Percentiles rank a stretch among this genome's conserved stretches.
Evolutionary conservation across 1,139 yeast species (phyloP).

Genomic region (Taiozyma sp.): DNA sequence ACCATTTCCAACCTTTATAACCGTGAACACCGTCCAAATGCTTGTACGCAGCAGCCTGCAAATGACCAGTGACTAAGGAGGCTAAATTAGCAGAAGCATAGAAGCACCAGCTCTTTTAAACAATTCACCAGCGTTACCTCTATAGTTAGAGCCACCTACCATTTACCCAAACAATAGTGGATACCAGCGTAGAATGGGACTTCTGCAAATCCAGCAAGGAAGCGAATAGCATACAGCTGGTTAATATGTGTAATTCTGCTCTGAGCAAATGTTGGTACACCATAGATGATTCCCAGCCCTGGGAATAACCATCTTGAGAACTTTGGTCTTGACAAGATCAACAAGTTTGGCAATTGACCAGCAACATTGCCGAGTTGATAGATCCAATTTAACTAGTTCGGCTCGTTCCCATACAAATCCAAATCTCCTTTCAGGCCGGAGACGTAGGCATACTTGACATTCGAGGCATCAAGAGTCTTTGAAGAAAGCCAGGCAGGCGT

Average conservation of each 20-base stretch:
- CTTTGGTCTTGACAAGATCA: slow-evolving; percentile 12
- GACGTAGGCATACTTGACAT: slow-evolving; percentile 31
- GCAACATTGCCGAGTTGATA: slow-evolving; percentile 25
- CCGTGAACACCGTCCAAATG: slow-evolving; percentile 49
- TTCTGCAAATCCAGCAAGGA: slow-evolving; percentile 29
- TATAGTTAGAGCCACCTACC: slow-evolving; percentile 2
- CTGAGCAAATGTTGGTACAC: slow-evolving; percentile 44
- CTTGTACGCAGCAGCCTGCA: slow-evolving; percentile 51
- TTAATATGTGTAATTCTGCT: slow-evolving; percentile 35
- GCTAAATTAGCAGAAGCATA: neutral
- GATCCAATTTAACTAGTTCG: slow-evolving; percentile 20
- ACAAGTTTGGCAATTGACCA: slow-evolving; percentile 22
- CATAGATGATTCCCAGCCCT: slow-evolving; percentile 49
- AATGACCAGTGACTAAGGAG: slow-evolving; percentile 37
- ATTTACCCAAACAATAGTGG: slow-evolving; percentile 22
- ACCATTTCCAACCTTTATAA: slow-evolving; percentile 73
- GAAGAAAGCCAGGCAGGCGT: slow-evolving; percentile 32
- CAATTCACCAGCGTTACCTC: slow-evolving; percentile 5
- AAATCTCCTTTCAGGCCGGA: slow-evolving; percentile 32
- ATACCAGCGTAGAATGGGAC: slow-evolving; percentile 25
- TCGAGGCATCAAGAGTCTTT: slow-evolving; percentile 28
- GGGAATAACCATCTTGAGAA: slow-evolving; percentile 22
- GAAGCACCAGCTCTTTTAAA: slow-evolving; percentile 4
- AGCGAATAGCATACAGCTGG: slow-evolving; percentile 33
- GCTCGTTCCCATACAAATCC: slow-evolving; percentile 23